Conservation (phyloP, 306 rosid species). For the Cicer cuneatum region DNA sequence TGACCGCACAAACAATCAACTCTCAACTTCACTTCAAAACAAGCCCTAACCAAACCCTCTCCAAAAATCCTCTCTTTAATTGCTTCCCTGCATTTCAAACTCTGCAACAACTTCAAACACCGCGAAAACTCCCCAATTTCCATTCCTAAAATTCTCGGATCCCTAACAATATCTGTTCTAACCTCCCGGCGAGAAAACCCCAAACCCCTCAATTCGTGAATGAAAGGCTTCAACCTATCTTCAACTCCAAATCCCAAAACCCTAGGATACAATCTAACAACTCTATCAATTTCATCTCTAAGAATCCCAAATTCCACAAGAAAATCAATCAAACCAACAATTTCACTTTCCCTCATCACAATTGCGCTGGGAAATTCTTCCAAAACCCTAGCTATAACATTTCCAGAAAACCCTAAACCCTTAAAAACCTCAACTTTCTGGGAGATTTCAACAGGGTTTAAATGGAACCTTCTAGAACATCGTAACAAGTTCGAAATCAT, state of each 20-base stretch:
- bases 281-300: conserved; percentile 50
- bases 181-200: conserved; percentile 64
- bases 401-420: conserved; percentile 58
- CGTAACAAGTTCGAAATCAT: conserved; percentile 58
- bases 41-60: conserved; percentile 67
- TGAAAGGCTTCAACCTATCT: conserved; percentile 63
- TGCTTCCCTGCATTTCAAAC: conserved; percentile 67
- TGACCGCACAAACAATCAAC: conserved; percentile 74
- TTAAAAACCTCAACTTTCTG: conserved; percentile 47
- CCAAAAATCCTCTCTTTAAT: conserved; percentile 59
- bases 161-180: conserved; percentile 58
- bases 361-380: conserved; percentile 64
- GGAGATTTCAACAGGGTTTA: conserved; percentile 49
- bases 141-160: conserved; percentile 69
- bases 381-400: conserved; percentile 50
- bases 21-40: conserved; percentile 73
- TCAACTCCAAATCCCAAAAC: conserved; percentile 69
- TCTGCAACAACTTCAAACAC: conserved; percentile 61
- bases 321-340: conserved; percentile 49
- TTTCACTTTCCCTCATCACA: conserved; percentile 49
- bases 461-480: conserved; percentile 55
- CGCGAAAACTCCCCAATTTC: conserved; percentile 75
- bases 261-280: conserved; percentile 58
- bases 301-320: conserved; percentile 55
- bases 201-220: conserved; percentile 58